These are phyloP conservation scores for Botrytis fragariae DNA, from an alignment of 2,329 filamentous ascomycete species.

Conservation along the genomic window DNA sequence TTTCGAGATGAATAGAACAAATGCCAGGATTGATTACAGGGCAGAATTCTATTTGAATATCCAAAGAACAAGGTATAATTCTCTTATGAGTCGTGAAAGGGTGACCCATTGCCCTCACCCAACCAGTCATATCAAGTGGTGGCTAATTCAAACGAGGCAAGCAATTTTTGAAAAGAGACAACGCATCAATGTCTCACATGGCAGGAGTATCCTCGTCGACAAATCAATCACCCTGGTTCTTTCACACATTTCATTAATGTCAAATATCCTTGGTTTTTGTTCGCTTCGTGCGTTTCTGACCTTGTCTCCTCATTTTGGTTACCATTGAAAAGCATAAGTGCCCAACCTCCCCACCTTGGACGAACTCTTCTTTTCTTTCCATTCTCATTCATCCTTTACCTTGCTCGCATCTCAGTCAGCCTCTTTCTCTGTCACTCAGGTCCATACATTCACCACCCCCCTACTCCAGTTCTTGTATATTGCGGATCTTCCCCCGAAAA, in stretches of 20 bases:
- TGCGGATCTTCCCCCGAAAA: constrained; percentile 13
- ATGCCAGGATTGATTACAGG: background rate
- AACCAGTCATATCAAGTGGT: constrained; percentile 7
- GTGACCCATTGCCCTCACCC: background rate
- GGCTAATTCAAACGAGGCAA: constrained; percentile 14
- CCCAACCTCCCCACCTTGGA: constrained; percentile 26
- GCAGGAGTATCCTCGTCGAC: constrained; percentile 11
- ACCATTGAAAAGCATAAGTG: constrained; percentile 33
- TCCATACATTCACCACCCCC: constrained; percentile 20
- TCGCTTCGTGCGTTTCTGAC: constrained; percentile 19
- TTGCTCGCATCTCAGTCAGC: constrained; percentile 17
- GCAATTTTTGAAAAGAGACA: constrained; percentile 24
- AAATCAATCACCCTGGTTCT: constrained; percentile 8
- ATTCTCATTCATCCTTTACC: constrained; percentile 24
- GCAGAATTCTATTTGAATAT: background rate
- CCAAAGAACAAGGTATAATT: background rate
- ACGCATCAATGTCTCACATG: constrained; percentile 36
- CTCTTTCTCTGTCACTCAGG: constrained; percentile 24
- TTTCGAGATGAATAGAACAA: background rate
- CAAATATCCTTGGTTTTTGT: constrained; percentile 12
- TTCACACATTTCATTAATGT: constrained; percentile 8
- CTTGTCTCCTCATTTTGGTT: constrained; percentile 12
- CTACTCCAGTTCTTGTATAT: constrained; percentile 20
- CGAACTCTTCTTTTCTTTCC: constrained; percentile 24
- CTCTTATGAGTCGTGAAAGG: constrained; percentile 1